phyloP scores from a whole-genome alignment of 345 rosid species.

The Corchorus capsularis region DNA sequence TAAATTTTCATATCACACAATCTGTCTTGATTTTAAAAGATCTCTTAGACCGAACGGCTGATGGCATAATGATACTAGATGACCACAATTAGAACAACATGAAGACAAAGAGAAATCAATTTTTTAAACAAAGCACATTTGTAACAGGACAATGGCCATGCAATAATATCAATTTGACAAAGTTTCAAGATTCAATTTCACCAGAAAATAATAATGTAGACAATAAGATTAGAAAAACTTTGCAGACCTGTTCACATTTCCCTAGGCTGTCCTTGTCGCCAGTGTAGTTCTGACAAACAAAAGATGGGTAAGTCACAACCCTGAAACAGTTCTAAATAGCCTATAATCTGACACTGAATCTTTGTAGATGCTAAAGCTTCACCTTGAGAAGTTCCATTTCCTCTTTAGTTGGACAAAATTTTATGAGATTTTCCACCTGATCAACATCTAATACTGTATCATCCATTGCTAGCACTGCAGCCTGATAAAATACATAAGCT shows the following conservation, averaged over 20 bases:
- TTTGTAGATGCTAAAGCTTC: constrained; percentile 28
- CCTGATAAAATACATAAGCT: constrained; percentile 49
- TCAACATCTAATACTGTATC: constrained; percentile 88
- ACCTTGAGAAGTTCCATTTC: constrained; percentile 99
- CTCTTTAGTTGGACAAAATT: constrained; percentile 97
- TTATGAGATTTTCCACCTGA: constrained; percentile 97
- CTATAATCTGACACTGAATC: constrained; percentile 15
- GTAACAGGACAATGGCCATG: neutral
- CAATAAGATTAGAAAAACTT: constrained; percentile 9
- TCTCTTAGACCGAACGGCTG: neutral
- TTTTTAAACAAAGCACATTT: neutral
- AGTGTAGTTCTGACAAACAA: constrained; percentile 57
- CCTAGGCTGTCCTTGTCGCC: constrained; percentile 86
- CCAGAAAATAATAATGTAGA: constrained; percentile 4
- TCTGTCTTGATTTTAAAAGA: too few species aligned
- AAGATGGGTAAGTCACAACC: constrained; percentile 18
- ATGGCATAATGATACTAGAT: neutral
- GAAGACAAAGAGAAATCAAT: neutral
- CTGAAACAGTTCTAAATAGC: constrained; percentile 18
- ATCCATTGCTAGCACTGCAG: constrained; percentile 96
- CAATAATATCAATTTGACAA: constrained; percentile 10
- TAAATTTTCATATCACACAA: neutral
- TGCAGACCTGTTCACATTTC: constrained; percentile 95
- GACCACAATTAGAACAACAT: neutral
- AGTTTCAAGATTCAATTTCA: constrained; percentile 2